Percentiles rank a stretch among this genome's conserved stretches.
Evolutionary conservation across 2,329 filamentous ascomycete species (phyloP).

Genomic region (Anthostomella pinea): DNA sequence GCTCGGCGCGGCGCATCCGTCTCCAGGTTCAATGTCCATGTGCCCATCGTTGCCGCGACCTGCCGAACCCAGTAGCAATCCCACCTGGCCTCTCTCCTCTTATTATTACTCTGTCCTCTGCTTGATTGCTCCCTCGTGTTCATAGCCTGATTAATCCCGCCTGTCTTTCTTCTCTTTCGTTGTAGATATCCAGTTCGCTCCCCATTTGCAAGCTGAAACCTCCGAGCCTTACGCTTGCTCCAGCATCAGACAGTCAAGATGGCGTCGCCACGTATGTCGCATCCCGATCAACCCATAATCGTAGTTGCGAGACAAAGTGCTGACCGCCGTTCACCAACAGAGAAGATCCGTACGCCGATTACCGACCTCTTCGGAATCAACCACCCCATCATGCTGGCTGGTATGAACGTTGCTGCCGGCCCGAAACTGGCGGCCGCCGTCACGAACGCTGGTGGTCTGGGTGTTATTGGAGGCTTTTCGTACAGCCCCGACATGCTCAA

Average conservation of each 20-base stretch:
- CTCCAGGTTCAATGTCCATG: too few relatives aligned
- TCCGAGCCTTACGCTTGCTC: not conserved
- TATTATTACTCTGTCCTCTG: too few relatives aligned
- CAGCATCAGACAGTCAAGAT: slow-evolving; percentile 22
- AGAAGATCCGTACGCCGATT: slow-evolving; percentile 84
- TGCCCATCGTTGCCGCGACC: slow-evolving; percentile 4
- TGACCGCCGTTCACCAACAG: slow-evolving; percentile 42
- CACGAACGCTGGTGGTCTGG: slow-evolving; percentile 92
- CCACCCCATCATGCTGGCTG: slow-evolving; percentile 90
- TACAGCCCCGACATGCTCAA: slow-evolving; percentile 97
- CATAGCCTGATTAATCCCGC: too few relatives aligned
- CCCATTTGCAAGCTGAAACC: not conserved
- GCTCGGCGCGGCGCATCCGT: too few relatives aligned
- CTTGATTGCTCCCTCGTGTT: too few relatives aligned
- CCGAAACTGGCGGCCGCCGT: slow-evolving; percentile 95
- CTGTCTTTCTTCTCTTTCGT: not conserved
- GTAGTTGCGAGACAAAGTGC: slow-evolving; percentile 8
- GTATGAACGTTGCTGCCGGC: slow-evolving; percentile 98
- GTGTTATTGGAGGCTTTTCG: slow-evolving; percentile 91
- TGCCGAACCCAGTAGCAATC: slow-evolving; percentile 8
- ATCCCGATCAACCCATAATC: slow-evolving; percentile 2
- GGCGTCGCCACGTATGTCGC: slow-evolving; percentile 32
- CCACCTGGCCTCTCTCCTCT: slow-evolving; percentile 2
- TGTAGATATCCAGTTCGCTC: not conserved
- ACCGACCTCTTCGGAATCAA: slow-evolving; percentile 98